Conservation (phyloP, 495 filamentous ascomycete genomes). For the Tricharina praecox region DNA sequence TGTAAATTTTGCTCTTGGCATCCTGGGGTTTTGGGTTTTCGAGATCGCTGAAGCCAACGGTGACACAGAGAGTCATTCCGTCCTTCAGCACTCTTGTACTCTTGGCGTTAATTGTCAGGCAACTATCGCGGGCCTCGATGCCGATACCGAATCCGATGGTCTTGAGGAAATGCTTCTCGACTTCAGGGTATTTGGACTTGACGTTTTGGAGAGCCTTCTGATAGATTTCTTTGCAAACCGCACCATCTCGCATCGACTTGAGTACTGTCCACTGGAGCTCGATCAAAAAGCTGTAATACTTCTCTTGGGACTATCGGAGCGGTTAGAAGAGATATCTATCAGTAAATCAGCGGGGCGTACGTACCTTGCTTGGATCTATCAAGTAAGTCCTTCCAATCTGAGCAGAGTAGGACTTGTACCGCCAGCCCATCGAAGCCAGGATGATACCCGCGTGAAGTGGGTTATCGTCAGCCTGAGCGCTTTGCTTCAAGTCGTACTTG, state of each 20-base stretch:
- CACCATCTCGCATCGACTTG: constrained; percentile 78
- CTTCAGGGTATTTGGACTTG: constrained; percentile 75
- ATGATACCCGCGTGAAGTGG: constrained; percentile 89
- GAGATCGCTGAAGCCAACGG: constrained; percentile 72
- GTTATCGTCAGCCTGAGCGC: constrained; percentile 54
- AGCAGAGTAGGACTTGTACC: constrained; percentile 88
- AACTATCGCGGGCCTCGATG: constrained; percentile 71
- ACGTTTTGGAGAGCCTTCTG: constrained; percentile 63
- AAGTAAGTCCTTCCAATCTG: constrained; percentile 83
- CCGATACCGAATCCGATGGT: constrained; percentile 81
- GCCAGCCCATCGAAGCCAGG: constrained; percentile 70
- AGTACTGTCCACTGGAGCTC: constrained; percentile 70
- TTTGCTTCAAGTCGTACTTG: constrained; percentile 74
- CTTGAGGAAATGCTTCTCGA: constrained; percentile 84
- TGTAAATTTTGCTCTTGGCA: constrained; percentile 71
- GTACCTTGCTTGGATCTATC: constrained; percentile 75
- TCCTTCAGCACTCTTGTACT: constrained; percentile 68
- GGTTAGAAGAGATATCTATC: constrained; percentile 4
- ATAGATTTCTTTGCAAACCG: constrained; percentile 75
- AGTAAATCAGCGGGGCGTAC: no score
- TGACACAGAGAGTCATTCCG: constrained; percentile 88
- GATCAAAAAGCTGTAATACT: constrained; percentile 83
- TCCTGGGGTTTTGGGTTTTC: constrained; percentile 68
- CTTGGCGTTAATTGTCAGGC: constrained; percentile 68
- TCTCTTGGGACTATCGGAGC: constrained; percentile 47